A percentile compares a stretch with the other conserved stretches of the same genome.
Evolutionary conservation across 169 alveolate genomes (phyloP).

Genomic region (Plasmodium malariae): DNA sequence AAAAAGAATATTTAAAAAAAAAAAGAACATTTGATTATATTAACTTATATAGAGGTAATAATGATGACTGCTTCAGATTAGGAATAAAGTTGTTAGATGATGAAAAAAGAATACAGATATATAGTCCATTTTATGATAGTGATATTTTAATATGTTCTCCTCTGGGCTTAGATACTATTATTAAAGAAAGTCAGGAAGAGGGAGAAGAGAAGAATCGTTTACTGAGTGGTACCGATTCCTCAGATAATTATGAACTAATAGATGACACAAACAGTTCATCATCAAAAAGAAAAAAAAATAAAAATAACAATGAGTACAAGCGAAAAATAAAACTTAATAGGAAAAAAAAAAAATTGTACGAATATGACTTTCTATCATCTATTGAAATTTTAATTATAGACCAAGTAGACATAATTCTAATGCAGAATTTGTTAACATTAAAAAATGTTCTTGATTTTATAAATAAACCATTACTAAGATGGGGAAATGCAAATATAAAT

Average conservation of each 20-base stretch:
- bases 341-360: slow-evolving; percentile 71
- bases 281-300: neutral
- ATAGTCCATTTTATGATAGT: slow-evolving; percentile 88
- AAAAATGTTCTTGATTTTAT: slow-evolving; percentile 67
- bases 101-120: slow-evolving; percentile 84
- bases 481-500: slow-evolving; percentile 71
- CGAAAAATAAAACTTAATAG: neutral
- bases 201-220: neutral
- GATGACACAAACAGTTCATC: neutral
- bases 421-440: slow-evolving; percentile 87
- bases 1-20: slow-evolving; percentile 75
- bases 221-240: slow-evolving; percentile 3
- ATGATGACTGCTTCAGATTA: slow-evolving; percentile 90
- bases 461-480: slow-evolving; percentile 63
- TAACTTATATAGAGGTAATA: slow-evolving; percentile 84
- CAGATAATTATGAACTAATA: slow-evolving; percentile 19
- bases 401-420: slow-evolving; percentile 88
- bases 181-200: slow-evolving; percentile 77
- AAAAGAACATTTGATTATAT: slow-evolving; percentile 80
- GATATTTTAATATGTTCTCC: slow-evolving; percentile 93
- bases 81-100: slow-evolving; percentile 86
- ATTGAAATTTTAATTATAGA: slow-evolving; percentile 89
- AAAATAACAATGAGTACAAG: slow-evolving; percentile 1
- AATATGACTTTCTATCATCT: slow-evolving; percentile 90
- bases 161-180: slow-evolving; percentile 86